Evolutionary conservation across 2,329 filamentous ascomycete genomes (phyloP).

Genomic region (Exophiala aquamarina): DNA sequence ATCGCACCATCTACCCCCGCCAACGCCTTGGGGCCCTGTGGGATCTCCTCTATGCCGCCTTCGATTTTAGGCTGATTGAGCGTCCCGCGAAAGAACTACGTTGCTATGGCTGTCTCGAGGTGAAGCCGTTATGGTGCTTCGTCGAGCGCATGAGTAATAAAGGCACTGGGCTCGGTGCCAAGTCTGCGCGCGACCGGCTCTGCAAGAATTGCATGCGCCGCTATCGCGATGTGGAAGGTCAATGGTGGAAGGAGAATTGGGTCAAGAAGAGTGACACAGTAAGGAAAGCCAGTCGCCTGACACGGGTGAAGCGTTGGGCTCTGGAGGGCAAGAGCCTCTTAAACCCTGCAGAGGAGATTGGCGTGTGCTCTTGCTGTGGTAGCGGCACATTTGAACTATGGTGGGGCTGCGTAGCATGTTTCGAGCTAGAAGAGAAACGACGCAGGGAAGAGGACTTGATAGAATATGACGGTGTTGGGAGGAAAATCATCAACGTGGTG

Average conservation of each 20-base stretch:
- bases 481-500: constrained; percentile 23
- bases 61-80: constrained; percentile 18
- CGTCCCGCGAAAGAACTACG: constrained; percentile 17
- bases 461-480: constrained; percentile 5
- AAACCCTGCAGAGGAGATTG: constrained; percentile 21
- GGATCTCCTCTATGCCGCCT: constrained; percentile 17
- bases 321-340: constrained; percentile 16
- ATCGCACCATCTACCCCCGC: constrained; percentile 11
- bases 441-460: constrained; percentile 14
- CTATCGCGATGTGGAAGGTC: constrained; percentile 19
- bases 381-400: constrained; percentile 17
- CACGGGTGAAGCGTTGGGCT: constrained; percentile 13
- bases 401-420: constrained; percentile 23
- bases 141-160: constrained; percentile 25
- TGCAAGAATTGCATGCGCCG: constrained; percentile 26
- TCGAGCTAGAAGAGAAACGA: constrained; percentile 19
- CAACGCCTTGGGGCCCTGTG: constrained; percentile 13
- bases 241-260: constrained; percentile 26
- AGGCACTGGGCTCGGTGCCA: constrained; percentile 19
- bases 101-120: constrained; percentile 23
- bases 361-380: constrained; percentile 21
- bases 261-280: constrained; percentile 18
- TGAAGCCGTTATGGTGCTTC: constrained; percentile 21
- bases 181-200: constrained; percentile 16
- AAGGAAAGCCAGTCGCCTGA: constrained; percentile 4